Percentiles rank a stretch among this genome's conserved stretches.
phyloP scores from a whole-genome alignment of 768 basidiomycete species.

The Podaxis sp. region DNA sequence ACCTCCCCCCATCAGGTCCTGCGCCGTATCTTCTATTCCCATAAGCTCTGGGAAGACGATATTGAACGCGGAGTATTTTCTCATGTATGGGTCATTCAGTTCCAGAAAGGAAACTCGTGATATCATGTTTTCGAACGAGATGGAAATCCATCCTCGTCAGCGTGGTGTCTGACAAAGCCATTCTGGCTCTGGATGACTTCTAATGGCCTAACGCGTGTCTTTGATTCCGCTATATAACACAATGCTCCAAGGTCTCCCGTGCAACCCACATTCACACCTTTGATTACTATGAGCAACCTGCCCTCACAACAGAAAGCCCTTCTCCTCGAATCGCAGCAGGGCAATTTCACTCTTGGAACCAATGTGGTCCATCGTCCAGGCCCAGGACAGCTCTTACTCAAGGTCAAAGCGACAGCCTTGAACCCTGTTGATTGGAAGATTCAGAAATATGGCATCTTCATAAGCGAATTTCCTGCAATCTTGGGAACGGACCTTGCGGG shows the following conservation, averaged over 20 bases:
- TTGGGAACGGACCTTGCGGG: constrained; percentile 49
- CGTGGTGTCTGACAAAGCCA: constrained; percentile 3
- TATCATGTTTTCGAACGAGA: background rate
- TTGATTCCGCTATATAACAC: background rate
- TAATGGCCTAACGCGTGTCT: background rate
- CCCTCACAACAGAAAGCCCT: constrained; percentile 25
- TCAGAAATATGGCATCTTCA: constrained; percentile 37
- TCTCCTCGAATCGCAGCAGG: constrained; percentile 21
- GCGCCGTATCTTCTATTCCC: too few relatives aligned
- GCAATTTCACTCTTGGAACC: constrained; percentile 28
- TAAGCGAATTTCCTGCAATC: constrained; percentile 43
- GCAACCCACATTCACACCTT: background rate
- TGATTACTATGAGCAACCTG: background rate
- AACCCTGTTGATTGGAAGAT: constrained; percentile 58
- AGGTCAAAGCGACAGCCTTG: constrained; percentile 43
- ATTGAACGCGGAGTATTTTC: too few relatives aligned
- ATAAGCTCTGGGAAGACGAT: too few relatives aligned
- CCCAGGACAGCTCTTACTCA: constrained; percentile 46
- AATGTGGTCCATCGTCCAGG: constrained; percentile 40
- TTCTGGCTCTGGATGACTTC: background rate
- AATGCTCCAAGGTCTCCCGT: background rate
- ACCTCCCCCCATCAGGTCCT: too few relatives aligned
- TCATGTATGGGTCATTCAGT: too few relatives aligned
- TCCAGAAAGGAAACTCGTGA: background rate
- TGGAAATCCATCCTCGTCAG: background rate